Evolutionary conservation across 2,329 filamentous ascomycete genomes (phyloP), one percentile per base, ranked within the genome.

Genomic region (Aspergillus nomiae): DNA sequence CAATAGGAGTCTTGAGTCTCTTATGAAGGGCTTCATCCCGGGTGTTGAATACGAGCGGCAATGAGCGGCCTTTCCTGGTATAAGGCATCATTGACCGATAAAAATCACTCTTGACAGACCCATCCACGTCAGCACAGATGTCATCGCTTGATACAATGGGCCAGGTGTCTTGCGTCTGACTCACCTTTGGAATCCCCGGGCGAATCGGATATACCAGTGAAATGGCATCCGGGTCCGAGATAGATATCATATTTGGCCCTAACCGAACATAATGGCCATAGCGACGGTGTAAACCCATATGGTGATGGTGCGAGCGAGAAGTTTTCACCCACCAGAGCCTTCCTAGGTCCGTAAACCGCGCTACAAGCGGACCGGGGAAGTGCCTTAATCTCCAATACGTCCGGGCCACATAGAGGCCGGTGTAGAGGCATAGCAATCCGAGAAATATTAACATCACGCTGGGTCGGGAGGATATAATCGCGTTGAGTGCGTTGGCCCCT

Each of bases 31-130:
- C 56, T 55, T 77, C 74, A 54, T 77, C 70, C 14, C 65, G 69
- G 1, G 75, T 73, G 21, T 69, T 71, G 66, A 78, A 78, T 2
- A 78, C 61, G 4, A 63, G 67, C 1, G 66, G 69, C 4, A 74
- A 26, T 1, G 64, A 36, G 3, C 67, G 58, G 10, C 65, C n/a
- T 41, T 43, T 32, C 11, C 58, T 48, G 38, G 43, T 24, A 24
- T 59, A 53, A 28, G 61, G 50, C 41, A 50, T 45, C 24, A 56
- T 61, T 4, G 70, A 65, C 10, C 60, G 60, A 45, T 77, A 76
- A 48, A 77, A 75, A 36, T 32, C 24, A 46, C 56, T 36, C 56
- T 58, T 38, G 8, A 26, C 41, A 45, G n/a, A 10, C 16, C 21
- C n/a, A 30, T 38, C 24, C n/a, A 16, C 8, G 26, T 55, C n/a